phyloP scores from a whole-genome alignment of 148 eudicot genomes.

The Hydrangea macrophylla region DNA sequence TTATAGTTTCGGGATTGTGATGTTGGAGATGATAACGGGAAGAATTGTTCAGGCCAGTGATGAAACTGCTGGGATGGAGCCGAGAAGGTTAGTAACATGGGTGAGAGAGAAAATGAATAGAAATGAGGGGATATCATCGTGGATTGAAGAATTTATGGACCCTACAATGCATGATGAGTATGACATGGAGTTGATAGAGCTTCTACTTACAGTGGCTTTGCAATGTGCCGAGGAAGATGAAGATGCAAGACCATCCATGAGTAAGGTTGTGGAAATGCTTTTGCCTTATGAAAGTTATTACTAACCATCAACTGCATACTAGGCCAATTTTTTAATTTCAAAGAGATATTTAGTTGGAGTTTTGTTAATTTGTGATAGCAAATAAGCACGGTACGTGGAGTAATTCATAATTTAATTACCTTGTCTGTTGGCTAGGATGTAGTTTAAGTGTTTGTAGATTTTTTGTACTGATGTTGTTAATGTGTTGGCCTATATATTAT shows the following conservation, averaged over 20 bases:
- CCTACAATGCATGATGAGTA: not conserved
- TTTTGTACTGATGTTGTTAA: too few species aligned
- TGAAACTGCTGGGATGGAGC: not conserved
- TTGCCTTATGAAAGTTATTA: not conserved
- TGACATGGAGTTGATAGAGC: not conserved
- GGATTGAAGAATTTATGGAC: not conserved
- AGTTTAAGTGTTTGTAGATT: too few species aligned
- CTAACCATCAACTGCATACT: too few species aligned
- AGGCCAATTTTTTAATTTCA: too few species aligned
- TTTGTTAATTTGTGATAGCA: too few species aligned
- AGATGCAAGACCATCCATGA: conserved; percentile 17
- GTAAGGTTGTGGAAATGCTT: not conserved
- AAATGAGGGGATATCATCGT: not conserved
- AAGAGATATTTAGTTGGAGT: too few species aligned
- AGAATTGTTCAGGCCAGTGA: not conserved
- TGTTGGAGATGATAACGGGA: conserved; percentile 21
- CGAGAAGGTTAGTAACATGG: not conserved
- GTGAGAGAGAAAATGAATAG: not conserved
- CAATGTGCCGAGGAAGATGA: not conserved
- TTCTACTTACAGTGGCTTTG: not conserved
- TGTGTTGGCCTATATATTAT: too few species aligned
- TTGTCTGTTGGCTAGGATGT: too few species aligned
- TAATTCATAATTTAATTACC: too few species aligned
- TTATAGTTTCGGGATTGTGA: conserved; percentile 5
- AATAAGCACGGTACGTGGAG: too few species aligned